Conservation (phyloP, 1,284 basidiomycete species). For the Ganoderma multipileum region DNA sequence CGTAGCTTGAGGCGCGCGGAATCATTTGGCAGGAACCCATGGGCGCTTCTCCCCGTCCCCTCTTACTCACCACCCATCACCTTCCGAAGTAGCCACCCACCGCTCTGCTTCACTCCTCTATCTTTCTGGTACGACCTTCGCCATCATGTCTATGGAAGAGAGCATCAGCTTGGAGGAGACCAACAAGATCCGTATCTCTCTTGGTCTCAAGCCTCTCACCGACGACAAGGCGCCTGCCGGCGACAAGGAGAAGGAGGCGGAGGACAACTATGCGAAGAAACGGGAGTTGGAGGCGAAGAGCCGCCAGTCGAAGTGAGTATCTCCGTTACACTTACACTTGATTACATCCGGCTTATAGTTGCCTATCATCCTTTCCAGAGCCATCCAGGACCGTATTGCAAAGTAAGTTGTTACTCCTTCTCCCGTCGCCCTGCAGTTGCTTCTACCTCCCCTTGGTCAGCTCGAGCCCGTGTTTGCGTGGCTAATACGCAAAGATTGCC, state of each 20-base stretch:
- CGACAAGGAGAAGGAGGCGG: conserved; percentile 81
- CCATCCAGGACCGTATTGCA: conserved; percentile 81
- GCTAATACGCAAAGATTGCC: background rate
- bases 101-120: conserved; percentile 5
- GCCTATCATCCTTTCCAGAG: conserved; percentile 51
- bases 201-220: conserved; percentile 93
- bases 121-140: background rate
- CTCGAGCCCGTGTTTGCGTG: conserved; percentile 31
- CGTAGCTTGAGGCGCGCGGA: conserved; percentile 10
- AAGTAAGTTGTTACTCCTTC: conserved; percentile 72
- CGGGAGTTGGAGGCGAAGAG: conserved; percentile 76
- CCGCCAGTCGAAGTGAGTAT: conserved; percentile 75
- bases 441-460: conserved; percentile 55
- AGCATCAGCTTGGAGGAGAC: conserved; percentile 96
- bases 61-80: conserved; percentile 8
- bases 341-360: conserved; percentile 8
- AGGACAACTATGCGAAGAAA: conserved; percentile 82
- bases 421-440: conserved; percentile 45
- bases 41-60: conserved; percentile 6
- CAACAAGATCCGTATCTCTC: conserved; percentile 93
- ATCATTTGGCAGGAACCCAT: background rate
- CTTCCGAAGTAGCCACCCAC: background rate
- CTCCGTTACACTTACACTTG: conserved; percentile 20
- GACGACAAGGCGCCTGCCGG: conserved; percentile 73
- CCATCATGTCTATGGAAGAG: conserved; percentile 78